phyloP scores from a whole-genome alignment of 108 stramenopile genomes.

The Fistulifera solaris region DNA sequence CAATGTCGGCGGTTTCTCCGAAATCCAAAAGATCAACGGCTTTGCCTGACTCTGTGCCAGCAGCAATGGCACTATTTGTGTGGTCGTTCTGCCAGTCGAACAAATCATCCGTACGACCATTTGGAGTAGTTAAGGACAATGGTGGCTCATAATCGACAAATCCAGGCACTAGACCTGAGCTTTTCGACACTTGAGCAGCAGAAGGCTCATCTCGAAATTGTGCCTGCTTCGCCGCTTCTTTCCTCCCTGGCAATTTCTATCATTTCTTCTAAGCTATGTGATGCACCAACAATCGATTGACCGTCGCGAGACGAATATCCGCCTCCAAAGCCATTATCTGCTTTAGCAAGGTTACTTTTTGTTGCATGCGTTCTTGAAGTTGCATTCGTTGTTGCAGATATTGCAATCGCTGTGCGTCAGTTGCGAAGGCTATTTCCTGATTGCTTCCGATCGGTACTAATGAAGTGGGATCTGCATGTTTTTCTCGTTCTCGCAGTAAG shows the following conservation, averaged over 20 bases:
- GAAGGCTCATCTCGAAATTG: no score
- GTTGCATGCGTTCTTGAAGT: constrained; percentile 21
- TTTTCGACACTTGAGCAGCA: background rate
- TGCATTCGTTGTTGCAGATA: constrained; percentile 25
- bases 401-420: constrained; percentile 38
- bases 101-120: background rate
- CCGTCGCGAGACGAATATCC: constrained; percentile 39
- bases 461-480: constrained; percentile 39
- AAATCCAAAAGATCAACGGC: background rate
- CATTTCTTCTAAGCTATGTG: constrained; percentile 65
- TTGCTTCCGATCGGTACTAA: constrained; percentile 47
- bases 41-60: no score
- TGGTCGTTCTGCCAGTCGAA: background rate
- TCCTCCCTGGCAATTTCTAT: constrained; percentile 16
- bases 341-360: constrained; percentile 44
- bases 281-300: constrained; percentile 45
- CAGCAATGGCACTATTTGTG: no score
- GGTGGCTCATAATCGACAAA: constrained; percentile 6
- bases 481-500: constrained; percentile 30
- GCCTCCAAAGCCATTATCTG: constrained; percentile 47
- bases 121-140: background rate
- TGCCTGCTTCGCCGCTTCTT: background rate
- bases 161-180: background rate
- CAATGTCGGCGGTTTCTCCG: background rate
- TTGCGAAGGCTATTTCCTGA: constrained; percentile 33